Conservation (phyloP, 495 filamentous ascomycete genomes). For the Cetradonia linearis region DNA sequence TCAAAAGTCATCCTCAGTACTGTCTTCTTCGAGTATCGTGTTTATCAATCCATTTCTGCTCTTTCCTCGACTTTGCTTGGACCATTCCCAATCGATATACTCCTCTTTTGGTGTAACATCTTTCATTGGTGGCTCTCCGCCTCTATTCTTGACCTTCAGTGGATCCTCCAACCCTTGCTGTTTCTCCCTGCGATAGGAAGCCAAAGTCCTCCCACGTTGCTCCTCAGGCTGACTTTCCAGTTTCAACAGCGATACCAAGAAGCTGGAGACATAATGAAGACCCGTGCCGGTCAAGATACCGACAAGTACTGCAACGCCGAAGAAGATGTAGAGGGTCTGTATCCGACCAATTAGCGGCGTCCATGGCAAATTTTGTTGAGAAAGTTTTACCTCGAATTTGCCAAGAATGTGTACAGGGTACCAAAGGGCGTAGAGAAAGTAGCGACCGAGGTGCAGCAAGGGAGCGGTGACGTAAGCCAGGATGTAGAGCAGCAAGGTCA, state of each 20-base stretch:
- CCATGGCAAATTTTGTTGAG: slow-evolving; percentile 18
- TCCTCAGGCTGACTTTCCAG: slow-evolving; percentile 11
- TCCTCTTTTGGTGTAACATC: slow-evolving; percentile 21
- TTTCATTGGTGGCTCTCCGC: slow-evolving; percentile 13
- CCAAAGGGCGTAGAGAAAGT: slow-evolving; percentile 30
- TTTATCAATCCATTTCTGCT: slow-evolving; percentile 36
- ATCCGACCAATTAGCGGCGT: slow-evolving; percentile 24
- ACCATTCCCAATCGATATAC: slow-evolving; percentile 32
- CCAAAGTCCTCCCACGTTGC: slow-evolving; percentile 13
- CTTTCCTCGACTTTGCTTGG: slow-evolving; percentile 25
- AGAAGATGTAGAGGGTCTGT: slow-evolving; percentile 55
- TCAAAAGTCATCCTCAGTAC: slow-evolving; percentile 27
- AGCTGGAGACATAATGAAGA: slow-evolving; percentile 33
- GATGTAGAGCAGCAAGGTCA: slow-evolving; percentile 20
- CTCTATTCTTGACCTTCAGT: slow-evolving; percentile 5
- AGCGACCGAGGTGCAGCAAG: slow-evolving; percentile 36
- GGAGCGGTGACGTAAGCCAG: slow-evolving; percentile 35
- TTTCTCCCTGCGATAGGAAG: slow-evolving; percentile 15
- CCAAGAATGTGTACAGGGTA: slow-evolving; percentile 39
- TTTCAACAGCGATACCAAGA: slow-evolving; percentile 13
- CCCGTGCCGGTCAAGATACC: slow-evolving; percentile 43
- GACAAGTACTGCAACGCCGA: slow-evolving; percentile 48
- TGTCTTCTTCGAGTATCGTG: slow-evolving; percentile 61
- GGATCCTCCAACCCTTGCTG: slow-evolving; percentile 9
- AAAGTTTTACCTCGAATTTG: slow-evolving; percentile 52